Evolutionary conservation across 1,139 yeast species (phyloP), one percentile per base, ranked within the genome.

Genomic region (Saccharomyces hybrid): DNA sequence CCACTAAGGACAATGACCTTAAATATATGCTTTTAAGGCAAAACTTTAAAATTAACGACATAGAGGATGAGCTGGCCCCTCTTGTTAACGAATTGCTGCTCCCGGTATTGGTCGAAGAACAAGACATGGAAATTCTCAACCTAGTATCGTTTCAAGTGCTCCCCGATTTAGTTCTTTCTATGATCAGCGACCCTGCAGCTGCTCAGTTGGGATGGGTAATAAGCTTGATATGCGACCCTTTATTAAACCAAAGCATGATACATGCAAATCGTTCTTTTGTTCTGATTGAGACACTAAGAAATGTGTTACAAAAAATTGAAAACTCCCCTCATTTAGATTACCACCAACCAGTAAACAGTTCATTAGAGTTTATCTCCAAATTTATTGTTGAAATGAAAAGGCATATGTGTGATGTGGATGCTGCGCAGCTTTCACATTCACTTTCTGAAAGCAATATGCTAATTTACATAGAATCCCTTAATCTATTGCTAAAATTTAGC

Each of bases 11-110:
- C 51, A 52, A 55, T 54, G 67, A 64, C 49, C 41, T 64, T 25
- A 64, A 58, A 47, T 64, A 64, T 48, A 64, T 64, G 67, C 47
- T 59, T 5, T 52, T 64, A 47, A 60, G 60, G 41, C 59, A 59
- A 42, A 59, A 57, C 3, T 28, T 59, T 11, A 26, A 42, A 4
- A 47, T 62, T 11, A 38, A 46, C 5, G 57, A 55, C 38, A 55
- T 52, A 5, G 56, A 53, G 8, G 48, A 56, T 13, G 64, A 62
- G 42, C 50, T 62, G 8, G 51, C 44, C 5, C 38, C 44, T 14
- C 51, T 63, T 11, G 53, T 62, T 28, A 29, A 48, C 14, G 53
- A 59, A 8, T 48, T 64, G 4, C 47, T 62, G n/a, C 14, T 62
- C 16, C 66, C 66, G 8, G 55, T 62, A 3, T 51, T 64, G 28